A percentile compares a stretch with the other conserved stretches of the same genome.
Conservation (phyloP, 1,284 basidiomycete genomes). For the Testicularia cyperi region DNA sequence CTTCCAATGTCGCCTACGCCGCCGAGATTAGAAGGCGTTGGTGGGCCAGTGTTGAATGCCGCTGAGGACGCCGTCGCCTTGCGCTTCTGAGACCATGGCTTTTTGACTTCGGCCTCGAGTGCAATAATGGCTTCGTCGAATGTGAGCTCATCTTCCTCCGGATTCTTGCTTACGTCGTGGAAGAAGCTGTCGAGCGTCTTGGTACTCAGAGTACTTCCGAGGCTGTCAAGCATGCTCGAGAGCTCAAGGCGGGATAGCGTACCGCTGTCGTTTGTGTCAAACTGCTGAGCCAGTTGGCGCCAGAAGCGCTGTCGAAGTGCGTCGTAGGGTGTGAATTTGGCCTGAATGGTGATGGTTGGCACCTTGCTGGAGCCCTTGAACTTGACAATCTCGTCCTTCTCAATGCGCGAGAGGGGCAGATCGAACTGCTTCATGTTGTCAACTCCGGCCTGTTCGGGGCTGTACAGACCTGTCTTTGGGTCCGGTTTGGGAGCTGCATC, state of each 20-base stretch:
- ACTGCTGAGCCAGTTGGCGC: slow-evolving; percentile 84
- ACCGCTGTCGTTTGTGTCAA: slow-evolving; percentile 84
- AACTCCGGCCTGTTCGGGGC: slow-evolving; percentile 22
- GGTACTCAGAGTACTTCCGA: slow-evolving; percentile 84
- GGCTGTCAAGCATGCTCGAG: slow-evolving; percentile 92
- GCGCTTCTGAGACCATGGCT: slow-evolving; percentile 42
- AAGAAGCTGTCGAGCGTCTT: slow-evolving; percentile 72
- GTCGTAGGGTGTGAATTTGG: slow-evolving; percentile 92
- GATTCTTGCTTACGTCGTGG: slow-evolving; percentile 66
- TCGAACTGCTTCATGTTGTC: slow-evolving; percentile 33
- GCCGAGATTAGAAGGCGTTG: slow-evolving; percentile 28
- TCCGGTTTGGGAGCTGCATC: slow-evolving; percentile 45
- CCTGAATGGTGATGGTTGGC: slow-evolving; percentile 64
- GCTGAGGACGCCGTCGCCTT: slow-evolving; percentile 2
- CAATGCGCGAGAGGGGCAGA: slow-evolving; percentile 37
- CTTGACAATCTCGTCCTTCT: slow-evolving; percentile 44
- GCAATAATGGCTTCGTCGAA: slow-evolving; percentile 67
- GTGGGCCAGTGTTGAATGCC: slow-evolving; percentile 21
- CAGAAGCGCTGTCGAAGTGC: slow-evolving; percentile 69
- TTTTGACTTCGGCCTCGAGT: slow-evolving; percentile 43
- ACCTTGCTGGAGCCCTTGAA: slow-evolving; percentile 18
- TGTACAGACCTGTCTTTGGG: slow-evolving; percentile 44
- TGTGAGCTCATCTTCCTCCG: slow-evolving; percentile 73
- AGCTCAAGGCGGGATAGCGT: slow-evolving; percentile 81
- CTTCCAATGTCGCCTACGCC: slow-evolving; percentile 14